Evolutionary conservation across 1,284 basidiomycete genomes (phyloP).

Genomic region (Moesziomyces globuligerus): DNA sequence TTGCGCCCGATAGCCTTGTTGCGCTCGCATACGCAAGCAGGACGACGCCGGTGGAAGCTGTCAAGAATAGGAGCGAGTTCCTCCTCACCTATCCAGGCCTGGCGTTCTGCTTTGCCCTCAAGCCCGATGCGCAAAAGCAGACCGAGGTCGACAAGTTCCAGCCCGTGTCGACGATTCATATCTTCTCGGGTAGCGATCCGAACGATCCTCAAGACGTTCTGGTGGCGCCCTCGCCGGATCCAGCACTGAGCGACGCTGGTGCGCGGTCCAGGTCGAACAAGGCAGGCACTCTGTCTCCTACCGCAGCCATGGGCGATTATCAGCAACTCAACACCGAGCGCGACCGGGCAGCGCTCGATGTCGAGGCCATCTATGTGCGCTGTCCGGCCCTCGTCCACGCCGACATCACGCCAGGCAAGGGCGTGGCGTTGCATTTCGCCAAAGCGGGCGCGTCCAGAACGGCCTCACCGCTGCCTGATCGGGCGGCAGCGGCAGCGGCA

Average conservation of each 20-base stretch:
- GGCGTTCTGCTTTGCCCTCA: constrained; percentile 38
- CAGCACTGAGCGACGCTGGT: not conserved
- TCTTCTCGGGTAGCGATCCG: constrained; percentile 37
- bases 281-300: constrained; percentile 29
- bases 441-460: constrained; percentile 7
- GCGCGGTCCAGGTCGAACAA: constrained; percentile 6
- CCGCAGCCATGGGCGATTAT: constrained; percentile 19
- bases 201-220: constrained; percentile 37
- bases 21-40: constrained; percentile 4
- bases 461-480: constrained; percentile 8
- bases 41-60: not conserved
- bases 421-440: constrained; percentile 32
- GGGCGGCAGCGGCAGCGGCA: not conserved
- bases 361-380: constrained; percentile 36
- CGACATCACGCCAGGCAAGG: constrained; percentile 14
- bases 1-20: constrained; percentile 9
- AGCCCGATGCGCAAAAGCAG: constrained; percentile 9
- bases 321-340: constrained; percentile 28
- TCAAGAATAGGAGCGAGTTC: constrained; percentile 21
- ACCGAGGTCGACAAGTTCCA: constrained; percentile 40
- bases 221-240: constrained; percentile 6
- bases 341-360: constrained; percentile 38
- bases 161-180: constrained; percentile 41
- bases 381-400: constrained; percentile 24
- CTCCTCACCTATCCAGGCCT: constrained; percentile 46